Base-by-base conservation (phyloP, 2,329 filamentous ascomycete genomes). In the Colletotrichum tofieldiae region DNA sequence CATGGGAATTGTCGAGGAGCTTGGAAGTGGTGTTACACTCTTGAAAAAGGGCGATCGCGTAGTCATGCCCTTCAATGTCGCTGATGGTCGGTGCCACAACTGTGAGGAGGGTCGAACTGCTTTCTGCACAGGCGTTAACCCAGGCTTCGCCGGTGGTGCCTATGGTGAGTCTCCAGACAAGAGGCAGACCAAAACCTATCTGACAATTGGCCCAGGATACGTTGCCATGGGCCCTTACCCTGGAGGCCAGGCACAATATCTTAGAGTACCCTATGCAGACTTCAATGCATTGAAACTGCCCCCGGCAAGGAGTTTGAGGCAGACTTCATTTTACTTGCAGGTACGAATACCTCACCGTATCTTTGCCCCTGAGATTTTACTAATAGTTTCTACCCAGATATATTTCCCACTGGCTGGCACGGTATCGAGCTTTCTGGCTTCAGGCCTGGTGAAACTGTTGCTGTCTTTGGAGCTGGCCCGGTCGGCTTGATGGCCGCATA, bases 401-500 rank as follows among this genome's bases (percentile, higher is more conserved):
- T 81, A 7, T 82, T 81, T 67, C 80, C 79, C 8, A 81, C 80
- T 0, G 79, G 87, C 14, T 91, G 89, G 89, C 87, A 90, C 71
- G 88, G 87, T 1, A 78, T 91, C 29, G 83, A 85, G 2, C 83
- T 90, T 2, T 86, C 88, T 5, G 90, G 90, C 0, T 92, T 92
- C 80, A 80, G 87, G 75, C 81, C 89, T 1, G 90, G 90, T 2
- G 90, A 93, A 75, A 86, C 84, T n/a, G 86, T 92, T 2, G 90
- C 90, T 1, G 86, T 92, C 2, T 92, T 92, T 71, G 91, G 90
- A 0, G 89, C 88, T 3, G 90, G 90, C 0, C 90, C 91, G 0
- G 90, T 93, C 1, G 91, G 91, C 1, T 79, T 92, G 5, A 91
- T 93, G 87, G 89, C 90, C 3, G 91, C 91, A 5, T 92, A 92